phyloP scores from a whole-genome alignment of 345 rosid genomes.

The Pistacia integerrima region DNA sequence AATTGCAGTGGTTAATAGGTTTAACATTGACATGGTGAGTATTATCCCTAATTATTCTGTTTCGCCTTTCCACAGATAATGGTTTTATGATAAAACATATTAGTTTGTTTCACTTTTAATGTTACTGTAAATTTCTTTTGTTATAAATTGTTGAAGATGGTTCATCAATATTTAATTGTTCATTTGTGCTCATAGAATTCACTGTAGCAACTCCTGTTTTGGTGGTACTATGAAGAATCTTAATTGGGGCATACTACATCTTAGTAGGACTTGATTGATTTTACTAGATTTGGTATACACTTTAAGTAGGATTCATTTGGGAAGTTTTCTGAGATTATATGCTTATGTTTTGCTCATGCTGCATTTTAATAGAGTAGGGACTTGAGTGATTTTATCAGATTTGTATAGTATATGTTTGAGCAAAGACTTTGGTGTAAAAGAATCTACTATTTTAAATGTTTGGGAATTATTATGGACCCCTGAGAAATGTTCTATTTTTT shows the following conservation, averaged over 20 bases:
- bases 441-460: not conserved
- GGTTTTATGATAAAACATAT: not conserved
- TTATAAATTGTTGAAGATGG: not conserved
- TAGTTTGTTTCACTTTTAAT: not conserved
- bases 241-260: too few species aligned
- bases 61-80: not conserved
- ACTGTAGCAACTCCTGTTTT: not conserved
- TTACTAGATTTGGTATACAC: not conserved
- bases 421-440: not conserved
- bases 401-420: not conserved
- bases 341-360: too few species aligned
- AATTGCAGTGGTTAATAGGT: conserved; percentile 40
- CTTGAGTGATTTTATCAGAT: not conserved
- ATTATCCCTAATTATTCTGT: not conserved
- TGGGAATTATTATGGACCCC: too few species aligned
- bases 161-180: not conserved
- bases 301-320: too few species aligned
- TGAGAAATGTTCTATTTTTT: too few species aligned
- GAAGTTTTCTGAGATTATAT: too few species aligned
- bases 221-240: not conserved
- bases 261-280: not conserved
- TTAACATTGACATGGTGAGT: conserved; percentile 50
- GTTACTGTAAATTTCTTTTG: not conserved
- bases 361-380: too few species aligned
- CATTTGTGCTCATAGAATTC: not conserved